Conservation (phyloP, 345 rosid genomes). For the Orychophragmus violaceus region DNA sequence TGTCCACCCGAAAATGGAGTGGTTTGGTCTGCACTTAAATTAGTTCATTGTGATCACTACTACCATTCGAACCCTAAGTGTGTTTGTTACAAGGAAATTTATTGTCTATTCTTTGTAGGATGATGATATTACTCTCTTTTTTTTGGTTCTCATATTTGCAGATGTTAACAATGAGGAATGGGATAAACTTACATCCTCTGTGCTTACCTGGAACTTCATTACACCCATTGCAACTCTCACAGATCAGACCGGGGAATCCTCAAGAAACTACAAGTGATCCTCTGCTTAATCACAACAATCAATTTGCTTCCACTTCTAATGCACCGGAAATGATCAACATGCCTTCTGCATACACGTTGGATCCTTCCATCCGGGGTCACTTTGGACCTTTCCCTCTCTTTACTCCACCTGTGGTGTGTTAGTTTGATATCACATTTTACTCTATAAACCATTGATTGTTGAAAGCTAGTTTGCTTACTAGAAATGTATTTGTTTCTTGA, state of each 20-base stretch:
- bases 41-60: too few relatives aligned
- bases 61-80: too few relatives aligned
- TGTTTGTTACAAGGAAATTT: not conserved
- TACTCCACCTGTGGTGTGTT: slow-evolving; percentile 42
- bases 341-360: slow-evolving; percentile 44
- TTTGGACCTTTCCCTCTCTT: slow-evolving; percentile 42
- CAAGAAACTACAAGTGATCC: slow-evolving; percentile 33
- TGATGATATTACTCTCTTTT: not conserved
- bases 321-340: slow-evolving; percentile 35
- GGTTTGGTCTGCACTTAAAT: too few relatives aligned
- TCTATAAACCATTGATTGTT: not conserved
- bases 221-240: slow-evolving; percentile 44
- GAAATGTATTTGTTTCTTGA: slow-evolving; percentile 1
- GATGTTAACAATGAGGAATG: slow-evolving; percentile 85
- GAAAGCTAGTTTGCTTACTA: not conserved
- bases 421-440: not conserved
- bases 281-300: slow-evolving; percentile 35
- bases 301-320: slow-evolving; percentile 31
- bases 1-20: too few relatives aligned
- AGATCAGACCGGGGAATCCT: slow-evolving; percentile 25
- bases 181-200: slow-evolving; percentile 60
- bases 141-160: slow-evolving; percentile 11
- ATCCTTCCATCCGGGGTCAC: slow-evolving; percentile 51
- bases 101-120: not conserved
- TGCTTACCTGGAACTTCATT: slow-evolving; percentile 48